Evolutionary conservation across 306 rosid genomes (phyloP).

Genomic region (Prunus mongolica): DNA sequence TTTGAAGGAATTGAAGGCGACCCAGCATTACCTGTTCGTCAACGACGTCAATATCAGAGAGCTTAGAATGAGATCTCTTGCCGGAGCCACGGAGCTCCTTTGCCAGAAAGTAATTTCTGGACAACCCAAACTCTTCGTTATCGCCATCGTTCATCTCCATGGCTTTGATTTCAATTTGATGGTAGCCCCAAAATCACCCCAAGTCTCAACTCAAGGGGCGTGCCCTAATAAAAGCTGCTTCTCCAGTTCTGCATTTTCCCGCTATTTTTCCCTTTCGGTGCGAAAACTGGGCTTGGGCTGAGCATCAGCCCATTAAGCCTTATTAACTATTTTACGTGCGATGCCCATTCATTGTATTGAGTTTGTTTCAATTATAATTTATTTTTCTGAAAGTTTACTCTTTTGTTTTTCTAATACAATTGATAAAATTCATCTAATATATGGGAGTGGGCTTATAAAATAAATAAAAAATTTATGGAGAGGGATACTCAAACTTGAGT

Average conservation of each 20-base stretch:
- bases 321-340: background rate
- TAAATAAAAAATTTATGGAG: too few relatives aligned
- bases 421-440: too few relatives aligned
- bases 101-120: conserved; percentile 81
- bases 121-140: conserved; percentile 66
- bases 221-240: conserved; percentile 3
- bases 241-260: conserved; percentile 21
- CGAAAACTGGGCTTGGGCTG: background rate
- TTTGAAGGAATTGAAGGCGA: background rate
- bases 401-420: too few relatives aligned
- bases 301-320: background rate
- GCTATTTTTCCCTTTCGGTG: background rate
- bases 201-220: background rate
- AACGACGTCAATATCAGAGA: conserved; percentile 65
- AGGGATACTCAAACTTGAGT: too few relatives aligned
- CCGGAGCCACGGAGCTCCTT: conserved; percentile 65
- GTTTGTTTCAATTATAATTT: background rate
- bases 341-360: background rate
- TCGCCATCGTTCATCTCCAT: conserved; percentile 49
- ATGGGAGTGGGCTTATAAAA: too few relatives aligned
- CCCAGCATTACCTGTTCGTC: conserved; percentile 61
- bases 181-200: background rate
- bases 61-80: conserved; percentile 62
- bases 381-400: too few relatives aligned
- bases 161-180: background rate